Evolutionary conservation across 768 basidiomycete species (phyloP), one percentile per base, ranked within the genome.

Genomic region (Dentipellis fragilis): DNA sequence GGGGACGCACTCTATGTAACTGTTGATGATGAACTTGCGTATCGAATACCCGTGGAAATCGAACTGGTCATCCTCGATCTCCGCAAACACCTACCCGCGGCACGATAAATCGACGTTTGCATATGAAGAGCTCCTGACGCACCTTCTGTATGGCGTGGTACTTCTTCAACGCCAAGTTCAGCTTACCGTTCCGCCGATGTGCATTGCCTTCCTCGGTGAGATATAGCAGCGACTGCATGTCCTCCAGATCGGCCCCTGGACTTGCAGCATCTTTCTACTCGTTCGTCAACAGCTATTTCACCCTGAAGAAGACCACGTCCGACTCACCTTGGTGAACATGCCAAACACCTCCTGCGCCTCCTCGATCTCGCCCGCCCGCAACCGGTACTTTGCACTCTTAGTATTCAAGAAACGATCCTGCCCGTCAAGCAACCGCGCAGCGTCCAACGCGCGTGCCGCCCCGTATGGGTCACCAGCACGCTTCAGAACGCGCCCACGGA

Each of bases 1-100:
- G 17, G 5, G 42, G 9, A 73, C 87, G 58, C 62, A 97, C 95
- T 83, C 81, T 53, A 89, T 58, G 67, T 98, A 98, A 11, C 91
- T 81, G 53, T 84, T 86, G 36, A 98, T 71, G 8, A 89, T 95
- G 63, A 85, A 89, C 63, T 89, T 93, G 53, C 96, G 84, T 61
- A 97, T 61, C 61, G 90, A 90, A 68, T 97, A 99, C 7, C 87
- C 83, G 67, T 99, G 96, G 77, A 99, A 99, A 69, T 99, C 96
- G 63, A 87, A 97, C 70, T 98, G 93, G 64, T 96, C 94, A 61
- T 97, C 93, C 60, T 96, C 92, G 60, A 89, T 80, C 52, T 88
- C 87, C 53, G 85, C 79, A 67, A 95, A 97, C 14, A 85, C 72
- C 89, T 90, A 57, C 40, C n/a, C 29, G 29, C 29, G 29, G 29